These are phyloP conservation scores for Neoboletus brunneissimus DNA, from an alignment of 768 basidiomycete genomes.

Conservation along the genomic window DNA sequence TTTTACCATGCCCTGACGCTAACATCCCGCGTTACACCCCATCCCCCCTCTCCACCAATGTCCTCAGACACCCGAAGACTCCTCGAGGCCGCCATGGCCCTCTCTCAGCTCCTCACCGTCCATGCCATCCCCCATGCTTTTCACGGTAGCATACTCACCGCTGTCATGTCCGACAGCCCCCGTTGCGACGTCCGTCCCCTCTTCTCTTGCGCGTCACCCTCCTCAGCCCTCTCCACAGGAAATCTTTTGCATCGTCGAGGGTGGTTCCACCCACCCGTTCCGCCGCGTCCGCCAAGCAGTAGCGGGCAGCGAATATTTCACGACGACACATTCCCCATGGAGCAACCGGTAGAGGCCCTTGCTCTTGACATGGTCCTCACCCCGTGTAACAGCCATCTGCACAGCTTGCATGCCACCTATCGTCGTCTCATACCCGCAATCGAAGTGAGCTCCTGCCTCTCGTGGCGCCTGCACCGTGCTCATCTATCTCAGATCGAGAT, in stretches of 20 bases:
- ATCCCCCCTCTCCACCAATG: conserved; percentile 39
- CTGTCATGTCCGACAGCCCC: conserved; percentile 62
- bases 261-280: conserved; percentile 70
- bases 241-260: conserved; percentile 81
- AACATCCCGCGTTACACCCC: conserved; percentile 22
- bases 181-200: conserved; percentile 57
- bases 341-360: conserved; percentile 61
- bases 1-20: conserved; percentile 54
- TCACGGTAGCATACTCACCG: conserved; percentile 70
- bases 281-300: conserved; percentile 77
- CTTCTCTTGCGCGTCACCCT: not conserved
- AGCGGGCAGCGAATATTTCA: conserved; percentile 59
- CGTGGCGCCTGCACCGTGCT: conserved; percentile 6
- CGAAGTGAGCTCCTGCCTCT: conserved; percentile 46
- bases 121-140: conserved; percentile 74
- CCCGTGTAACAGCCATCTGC: conserved; percentile 11
- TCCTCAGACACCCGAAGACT: conserved; percentile 66
- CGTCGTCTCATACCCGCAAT: conserved; percentile 73
- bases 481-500: conserved; percentile 65
- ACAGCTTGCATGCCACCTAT: conserved; percentile 72
- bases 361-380: not conserved
- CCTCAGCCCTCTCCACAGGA: conserved; percentile 49
- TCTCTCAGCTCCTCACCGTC: conserved; percentile 60
- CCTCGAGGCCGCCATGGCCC: conserved; percentile 71
- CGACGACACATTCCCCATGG: conserved; percentile 77